phyloP scores from a whole-genome alignment of 169 alveolate genomes.

The Cryptosporidium baileyi region DNA sequence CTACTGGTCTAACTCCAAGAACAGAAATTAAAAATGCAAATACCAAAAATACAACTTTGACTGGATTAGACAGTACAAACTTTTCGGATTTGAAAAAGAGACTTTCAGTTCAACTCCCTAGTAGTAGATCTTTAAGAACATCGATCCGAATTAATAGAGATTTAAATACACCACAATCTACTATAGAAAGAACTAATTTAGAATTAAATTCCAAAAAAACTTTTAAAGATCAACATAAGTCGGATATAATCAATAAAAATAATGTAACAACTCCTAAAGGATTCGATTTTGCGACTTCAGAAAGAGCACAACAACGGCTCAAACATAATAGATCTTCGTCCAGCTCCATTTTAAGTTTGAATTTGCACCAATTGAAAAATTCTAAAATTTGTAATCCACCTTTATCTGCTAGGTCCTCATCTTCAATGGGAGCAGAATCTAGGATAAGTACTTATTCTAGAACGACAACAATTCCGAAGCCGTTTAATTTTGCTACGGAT shows the following conservation, averaged over 20 bases:
- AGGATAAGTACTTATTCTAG: slow-evolving; percentile 12
- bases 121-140: slow-evolving; percentile 47
- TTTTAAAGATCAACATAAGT: neutral
- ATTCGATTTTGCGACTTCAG: slow-evolving; percentile 55
- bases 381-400: slow-evolving; percentile 4
- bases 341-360: neutral
- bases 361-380: slow-evolving; percentile 2
- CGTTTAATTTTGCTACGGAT: slow-evolving; percentile 52
- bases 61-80: neutral
- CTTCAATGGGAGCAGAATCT: slow-evolving; percentile 66
- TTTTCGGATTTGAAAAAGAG: neutral
- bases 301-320: slow-evolving; percentile 50
- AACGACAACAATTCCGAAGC: slow-evolving; percentile 53
- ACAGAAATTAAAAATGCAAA: slow-evolving; percentile 8
- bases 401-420: slow-evolving; percentile 39
- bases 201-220: too few species aligned
- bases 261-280: slow-evolving; percentile 60
- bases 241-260: neutral
- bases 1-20: slow-evolving; percentile 62
- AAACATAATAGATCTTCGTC: slow-evolving; percentile 7
- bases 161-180: neutral
- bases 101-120: slow-evolving; percentile 43
- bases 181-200: too few species aligned
- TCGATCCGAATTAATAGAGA: slow-evolving; percentile 28
- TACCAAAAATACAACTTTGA: neutral